phyloP scores from a whole-genome alignment of 192 early-diverging fungal genomes.

The Dissophora globulifera region DNA sequence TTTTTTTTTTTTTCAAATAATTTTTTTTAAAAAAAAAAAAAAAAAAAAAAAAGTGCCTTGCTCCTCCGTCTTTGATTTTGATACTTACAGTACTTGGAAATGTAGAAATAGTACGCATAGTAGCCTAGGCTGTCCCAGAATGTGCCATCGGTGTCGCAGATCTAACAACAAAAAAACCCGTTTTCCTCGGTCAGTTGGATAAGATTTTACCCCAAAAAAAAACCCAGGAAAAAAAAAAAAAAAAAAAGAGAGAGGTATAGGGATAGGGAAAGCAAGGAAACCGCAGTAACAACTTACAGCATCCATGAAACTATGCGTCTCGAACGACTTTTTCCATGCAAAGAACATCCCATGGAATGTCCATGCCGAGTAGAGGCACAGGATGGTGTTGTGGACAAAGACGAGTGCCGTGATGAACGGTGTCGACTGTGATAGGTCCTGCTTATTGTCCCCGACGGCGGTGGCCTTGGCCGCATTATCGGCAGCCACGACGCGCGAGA shows the following conservation, averaged over 20 bases:
- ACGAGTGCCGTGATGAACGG: conserved; percentile 68
- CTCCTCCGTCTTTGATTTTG: neutral
- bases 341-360: conserved; percentile 68
- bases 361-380: conserved; percentile 72
- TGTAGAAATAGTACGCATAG: conserved; percentile 80
- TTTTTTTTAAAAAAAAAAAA: no score
- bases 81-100: conserved; percentile 74
- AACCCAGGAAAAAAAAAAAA: conserved; percentile 2
- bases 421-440: conserved; percentile 34
- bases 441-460: neutral
- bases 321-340: conserved; percentile 55
- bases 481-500: conserved; percentile 52
- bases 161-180: conserved; percentile 6
- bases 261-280: no score
- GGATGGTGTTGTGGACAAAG: conserved; percentile 72
- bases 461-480: conserved; percentile 28
- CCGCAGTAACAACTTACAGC: no score
- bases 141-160: conserved; percentile 61
- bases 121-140: conserved; percentile 71
- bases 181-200: neutral
- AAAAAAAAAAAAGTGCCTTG: neutral
- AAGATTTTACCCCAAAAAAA: conserved; percentile 5
- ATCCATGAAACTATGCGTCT: conserved; percentile 54
- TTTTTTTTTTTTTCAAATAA: no score
- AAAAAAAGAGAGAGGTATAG: neutral